Percentiles rank a stretch among this genome's conserved stretches.
phyloP scores from a whole-genome alignment of 352 stramenopile genomes.

The Phytopythium oedochilum region DNA sequence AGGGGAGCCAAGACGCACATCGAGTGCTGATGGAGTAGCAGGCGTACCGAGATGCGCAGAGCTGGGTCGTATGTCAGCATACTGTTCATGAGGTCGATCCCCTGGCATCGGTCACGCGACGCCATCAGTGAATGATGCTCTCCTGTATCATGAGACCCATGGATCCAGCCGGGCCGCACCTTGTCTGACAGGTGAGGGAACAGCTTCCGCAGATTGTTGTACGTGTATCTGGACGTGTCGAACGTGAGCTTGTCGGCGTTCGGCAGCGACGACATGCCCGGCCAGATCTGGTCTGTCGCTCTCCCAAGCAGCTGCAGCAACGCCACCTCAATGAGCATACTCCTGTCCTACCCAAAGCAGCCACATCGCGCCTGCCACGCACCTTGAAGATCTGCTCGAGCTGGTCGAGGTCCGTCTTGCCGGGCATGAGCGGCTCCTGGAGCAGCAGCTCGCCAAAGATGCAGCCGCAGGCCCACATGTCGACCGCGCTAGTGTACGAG shows the following conservation, averaged over 20 bases:
- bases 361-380: no score
- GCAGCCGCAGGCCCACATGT: slow-evolving; percentile 86
- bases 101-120: slow-evolving; percentile 6
- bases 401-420: slow-evolving; percentile 62
- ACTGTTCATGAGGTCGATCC: slow-evolving; percentile 40
- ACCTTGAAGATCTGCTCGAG: slow-evolving; percentile 69
- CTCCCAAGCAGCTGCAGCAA: slow-evolving; percentile 44
- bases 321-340: background rate
- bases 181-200: slow-evolving; percentile 36
- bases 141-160: no score
- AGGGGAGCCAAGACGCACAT: background rate
- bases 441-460: slow-evolving; percentile 61
- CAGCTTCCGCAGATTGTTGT: slow-evolving; percentile 31
- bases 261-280: slow-evolving; percentile 37
- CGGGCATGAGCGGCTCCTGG: slow-evolving; percentile 51
- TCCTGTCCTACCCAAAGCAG: no score
- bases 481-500: slow-evolving; percentile 87
- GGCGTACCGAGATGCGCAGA: slow-evolving; percentile 39
- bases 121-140: background rate
- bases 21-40: background rate
- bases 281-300: slow-evolving; percentile 55
- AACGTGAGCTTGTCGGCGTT: slow-evolving; percentile 33
- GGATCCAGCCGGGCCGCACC: no score
- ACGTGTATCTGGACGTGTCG: slow-evolving; percentile 24
- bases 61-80: slow-evolving; percentile 51